These are phyloP conservation scores for Lactarius trivialis DNA, from an alignment of 768 basidiomycete genomes.

Conservation along the genomic window DNA sequence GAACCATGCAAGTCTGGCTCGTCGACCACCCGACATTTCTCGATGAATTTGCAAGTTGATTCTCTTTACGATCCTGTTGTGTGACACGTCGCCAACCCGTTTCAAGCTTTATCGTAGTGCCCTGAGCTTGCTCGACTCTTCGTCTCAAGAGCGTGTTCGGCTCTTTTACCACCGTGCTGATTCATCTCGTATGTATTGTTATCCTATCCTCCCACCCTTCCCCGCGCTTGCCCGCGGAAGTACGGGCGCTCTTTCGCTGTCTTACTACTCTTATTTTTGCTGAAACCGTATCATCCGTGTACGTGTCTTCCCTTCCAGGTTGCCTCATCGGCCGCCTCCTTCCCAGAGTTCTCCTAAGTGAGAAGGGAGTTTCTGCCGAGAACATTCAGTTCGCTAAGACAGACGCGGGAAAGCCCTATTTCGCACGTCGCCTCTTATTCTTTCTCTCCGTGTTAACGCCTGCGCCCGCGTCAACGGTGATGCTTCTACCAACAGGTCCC, in stretches of 20 bases:
- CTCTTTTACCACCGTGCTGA: constrained; percentile 69
- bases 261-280: neutral
- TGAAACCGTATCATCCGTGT: neutral
- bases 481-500: constrained; percentile 34
- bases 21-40: constrained; percentile 18
- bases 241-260: neutral
- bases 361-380: constrained; percentile 44
- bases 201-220: neutral
- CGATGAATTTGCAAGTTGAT: constrained; percentile 13
- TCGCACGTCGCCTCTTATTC: constrained; percentile 39
- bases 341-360: constrained; percentile 53
- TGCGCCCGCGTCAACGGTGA: neutral
- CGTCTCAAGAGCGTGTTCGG: constrained; percentile 49
- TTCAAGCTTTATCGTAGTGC: constrained; percentile 56
- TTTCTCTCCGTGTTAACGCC: neutral
- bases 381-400: constrained; percentile 52
- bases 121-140: constrained; percentile 50
- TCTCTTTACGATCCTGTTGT: neutral
- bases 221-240: neutral
- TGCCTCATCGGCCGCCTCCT: constrained; percentile 73
- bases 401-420: constrained; percentile 66
- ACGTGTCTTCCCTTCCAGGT: constrained; percentile 38
- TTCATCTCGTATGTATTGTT: constrained; percentile 52
- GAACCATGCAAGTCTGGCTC: constrained; percentile 18
- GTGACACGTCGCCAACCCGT: neutral